Evolutionary conservation across 495 filamentous ascomycete species (phyloP).

Genomic region (Rostrohypoxylon terebratum): DNA sequence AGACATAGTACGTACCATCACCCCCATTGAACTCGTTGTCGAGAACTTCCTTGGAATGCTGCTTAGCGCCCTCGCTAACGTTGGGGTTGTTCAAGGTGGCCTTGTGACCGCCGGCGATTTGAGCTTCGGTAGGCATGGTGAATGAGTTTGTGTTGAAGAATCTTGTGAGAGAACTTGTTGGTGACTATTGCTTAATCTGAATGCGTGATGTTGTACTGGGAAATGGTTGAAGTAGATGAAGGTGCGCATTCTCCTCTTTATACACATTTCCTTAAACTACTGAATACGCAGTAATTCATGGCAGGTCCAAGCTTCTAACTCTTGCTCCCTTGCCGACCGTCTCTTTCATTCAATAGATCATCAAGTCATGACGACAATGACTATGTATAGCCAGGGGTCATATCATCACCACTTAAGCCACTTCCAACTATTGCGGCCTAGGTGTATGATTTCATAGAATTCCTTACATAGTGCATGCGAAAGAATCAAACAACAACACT

Average conservation of each 20-base stretch:
- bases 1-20: conserved; percentile 41
- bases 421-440: conserved; percentile 1
- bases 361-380: conserved; percentile 40
- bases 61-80: conserved; percentile 51
- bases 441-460: neutral
- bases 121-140: conserved; percentile 52
- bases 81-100: conserved; percentile 63
- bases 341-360: conserved; percentile 8
- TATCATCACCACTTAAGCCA: conserved; percentile 35
- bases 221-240: neutral
- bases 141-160: too few relatives aligned
- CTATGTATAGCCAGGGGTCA: conserved; percentile 11
- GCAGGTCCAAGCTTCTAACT: conserved; percentile 4
- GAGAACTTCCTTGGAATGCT: conserved; percentile 56
- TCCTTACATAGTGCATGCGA: neutral
- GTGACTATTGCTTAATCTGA: neutral
- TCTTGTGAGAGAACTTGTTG: too few relatives aligned
- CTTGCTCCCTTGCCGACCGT: neutral
- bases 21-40: conserved; percentile 58
- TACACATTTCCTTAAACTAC: conserved; percentile 9
- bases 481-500: neutral
- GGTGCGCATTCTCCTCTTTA: conserved; percentile 17
- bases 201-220: neutral
- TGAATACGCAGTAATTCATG: neutral
- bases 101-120: conserved; percentile 62